Evolutionary conservation across 805 yeast species (phyloP).

Genomic region (Candida tibetensis): DNA sequence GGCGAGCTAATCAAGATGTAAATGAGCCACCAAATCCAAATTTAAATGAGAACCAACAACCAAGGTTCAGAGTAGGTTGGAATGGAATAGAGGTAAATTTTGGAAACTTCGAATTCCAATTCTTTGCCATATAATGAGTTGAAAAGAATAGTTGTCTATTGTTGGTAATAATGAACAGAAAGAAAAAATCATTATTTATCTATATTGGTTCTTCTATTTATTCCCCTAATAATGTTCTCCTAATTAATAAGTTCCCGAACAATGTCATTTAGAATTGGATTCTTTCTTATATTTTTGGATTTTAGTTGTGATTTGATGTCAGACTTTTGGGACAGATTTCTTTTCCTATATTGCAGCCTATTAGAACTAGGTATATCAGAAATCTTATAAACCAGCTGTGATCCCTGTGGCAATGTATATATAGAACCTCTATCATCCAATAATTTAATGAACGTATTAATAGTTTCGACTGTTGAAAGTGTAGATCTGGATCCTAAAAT

Average conservation of each 20-base stretch:
- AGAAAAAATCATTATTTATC: conserved; percentile 4
- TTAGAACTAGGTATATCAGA: no score
- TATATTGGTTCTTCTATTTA: conserved; percentile 1
- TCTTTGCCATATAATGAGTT: conserved; percentile 35
- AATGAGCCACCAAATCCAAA: conserved; percentile 1
- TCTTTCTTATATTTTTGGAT: conserved; percentile 15
- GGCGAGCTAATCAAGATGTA: conserved; percentile 7
- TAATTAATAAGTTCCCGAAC: no score
- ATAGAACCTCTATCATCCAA: conserved; percentile 62
- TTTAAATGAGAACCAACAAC: not conserved
- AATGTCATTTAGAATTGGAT: conserved; percentile 27
- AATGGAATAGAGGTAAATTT: conserved; percentile 13
- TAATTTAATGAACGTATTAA: conserved; percentile 59
- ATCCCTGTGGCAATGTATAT: conserved; percentile 52
- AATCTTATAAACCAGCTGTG: no score
- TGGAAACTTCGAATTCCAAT: conserved; percentile 31
- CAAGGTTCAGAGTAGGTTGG: conserved; percentile 5
- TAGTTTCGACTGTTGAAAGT: conserved; percentile 47
- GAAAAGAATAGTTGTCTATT: no score
- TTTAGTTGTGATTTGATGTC: no score
- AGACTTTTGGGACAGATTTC: not conserved
- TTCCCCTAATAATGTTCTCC: no score
- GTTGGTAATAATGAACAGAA: no score
- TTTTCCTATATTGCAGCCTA: not conserved
- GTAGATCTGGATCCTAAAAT: conserved; percentile 78